Base-by-base conservation (phyloP, 2,329 filamentous ascomycete genomes). In the Penicillium thymicola region DNA sequence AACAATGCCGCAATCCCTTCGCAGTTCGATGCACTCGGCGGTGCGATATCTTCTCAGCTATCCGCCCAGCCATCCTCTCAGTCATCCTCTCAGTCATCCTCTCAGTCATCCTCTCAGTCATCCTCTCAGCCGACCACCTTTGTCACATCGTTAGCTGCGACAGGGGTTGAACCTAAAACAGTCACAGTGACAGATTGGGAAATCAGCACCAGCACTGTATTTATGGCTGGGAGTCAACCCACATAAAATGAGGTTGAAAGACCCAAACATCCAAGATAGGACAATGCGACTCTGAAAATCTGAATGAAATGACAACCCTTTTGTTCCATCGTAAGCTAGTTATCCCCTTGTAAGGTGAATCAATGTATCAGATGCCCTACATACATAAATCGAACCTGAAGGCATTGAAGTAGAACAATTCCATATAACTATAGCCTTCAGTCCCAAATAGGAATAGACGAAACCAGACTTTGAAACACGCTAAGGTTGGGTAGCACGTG, bases 1-100 rank as follows among this genome's bases (percentile, higher is more conserved):
- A 70, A 76, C 55, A 66, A 63, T 16, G 76, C 76, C 18, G 71
- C 76, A 2, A 73, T 78, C 34, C 67, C 72, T 13, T 65, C 67
- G 18, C 70, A 77, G 56, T 68, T 78, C 48, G 61, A 63, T n/a
- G 63, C 74, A 25, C 63, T 78, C 11, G 47, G 46, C 16, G 16
- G 42, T 10, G 28, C 46, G 8, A 28, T 38, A 32, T 34, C 54
- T n/a, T 34, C 51, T 32, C 41, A 13, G 41, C 1, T 9, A 28
- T 25, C 38, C 7, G 44, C 28, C 27, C 21, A 9, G 38, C 2
- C 23, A 28, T 30, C 38, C 7, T 50, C 28, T 27, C 21, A 16
- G 38, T 0, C 21, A 18, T 30, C 52, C 21, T 34, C 49, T 21
- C 40, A 40, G 18, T 11, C 8, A 16, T 25, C 52, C n/a, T 28